Percentiles rank a stretch among this genome's conserved stretches.
Conservation (phyloP, 148 eudicot species). For the Vaccinium darrowii region DNA sequence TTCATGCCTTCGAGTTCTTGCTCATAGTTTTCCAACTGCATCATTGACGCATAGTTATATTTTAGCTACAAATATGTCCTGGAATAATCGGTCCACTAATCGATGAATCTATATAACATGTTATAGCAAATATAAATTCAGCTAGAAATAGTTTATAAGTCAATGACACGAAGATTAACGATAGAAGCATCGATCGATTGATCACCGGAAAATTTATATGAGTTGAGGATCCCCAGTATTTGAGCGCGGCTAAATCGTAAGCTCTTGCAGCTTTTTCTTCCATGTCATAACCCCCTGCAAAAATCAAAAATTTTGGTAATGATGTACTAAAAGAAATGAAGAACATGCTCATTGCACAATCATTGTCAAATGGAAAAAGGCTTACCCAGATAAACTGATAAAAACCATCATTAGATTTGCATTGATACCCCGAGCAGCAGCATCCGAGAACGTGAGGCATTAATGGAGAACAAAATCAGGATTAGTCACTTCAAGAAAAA, state of each 20-base stretch:
- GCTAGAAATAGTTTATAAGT: background rate
- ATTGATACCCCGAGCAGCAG: background rate
- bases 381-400: conserved; percentile 87
- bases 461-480: background rate
- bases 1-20: conserved; percentile 91
- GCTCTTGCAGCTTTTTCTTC: conserved; percentile 95
- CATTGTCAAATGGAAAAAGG: background rate
- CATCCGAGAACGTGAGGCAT: conserved; percentile 20
- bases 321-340: background rate
- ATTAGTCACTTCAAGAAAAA: conserved; percentile 12
- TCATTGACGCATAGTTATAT: background rate
- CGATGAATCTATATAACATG: background rate
- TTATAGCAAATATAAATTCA: too few relatives aligned
- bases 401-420: conserved; percentile 4
- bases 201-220: conserved; percentile 85
- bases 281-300: conserved; percentile 86
- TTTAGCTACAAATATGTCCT: background rate
- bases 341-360: background rate
- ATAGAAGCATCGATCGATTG: background rate
- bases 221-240: conserved; percentile 92
- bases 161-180: background rate
- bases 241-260: conserved; percentile 90
- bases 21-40: conserved; percentile 78
- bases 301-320: background rate
- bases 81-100: background rate